A percentile compares a stretch with the other conserved stretches of the same genome.
These are phyloP conservation scores for Quercus lobata DNA, from an alignment of 331 rosid genomes.

Conservation along the genomic window DNA sequence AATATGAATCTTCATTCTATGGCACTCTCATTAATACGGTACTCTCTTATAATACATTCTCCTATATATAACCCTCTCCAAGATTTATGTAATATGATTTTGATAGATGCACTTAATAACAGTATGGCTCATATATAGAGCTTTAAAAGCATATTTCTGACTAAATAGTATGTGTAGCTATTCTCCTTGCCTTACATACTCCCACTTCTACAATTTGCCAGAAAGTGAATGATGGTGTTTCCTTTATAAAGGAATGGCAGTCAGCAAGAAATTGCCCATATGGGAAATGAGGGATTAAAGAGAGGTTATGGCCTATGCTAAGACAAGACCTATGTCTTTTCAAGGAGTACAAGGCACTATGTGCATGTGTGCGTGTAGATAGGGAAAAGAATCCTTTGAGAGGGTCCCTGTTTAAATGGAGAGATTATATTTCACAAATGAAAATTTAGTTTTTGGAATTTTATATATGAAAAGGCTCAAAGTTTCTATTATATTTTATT, in stretches of 20 bases:
- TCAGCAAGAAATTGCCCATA: background rate
- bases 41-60: background rate
- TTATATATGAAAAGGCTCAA: too few species aligned
- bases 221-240: background rate
- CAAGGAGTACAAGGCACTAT: background rate
- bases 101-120: background rate
- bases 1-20: background rate
- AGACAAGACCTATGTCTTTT: background rate
- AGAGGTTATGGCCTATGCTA: background rate
- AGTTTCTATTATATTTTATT: too few species aligned
- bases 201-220: background rate
- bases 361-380: background rate
- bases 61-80: background rate
- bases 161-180: background rate
- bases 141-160: background rate
- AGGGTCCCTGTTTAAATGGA: too few species aligned
- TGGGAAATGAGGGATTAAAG: background rate
- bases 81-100: background rate
- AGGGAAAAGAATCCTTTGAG: too few species aligned
- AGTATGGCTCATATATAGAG: background rate
- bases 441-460: too few species aligned
- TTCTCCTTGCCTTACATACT: background rate
- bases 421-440: too few species aligned
- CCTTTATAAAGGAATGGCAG: background rate
- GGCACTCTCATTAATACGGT: background rate